These are phyloP conservation scores for Prunus yedoensis DNA, from an alignment of 331 rosid genomes.

Conservation along the genomic window DNA sequence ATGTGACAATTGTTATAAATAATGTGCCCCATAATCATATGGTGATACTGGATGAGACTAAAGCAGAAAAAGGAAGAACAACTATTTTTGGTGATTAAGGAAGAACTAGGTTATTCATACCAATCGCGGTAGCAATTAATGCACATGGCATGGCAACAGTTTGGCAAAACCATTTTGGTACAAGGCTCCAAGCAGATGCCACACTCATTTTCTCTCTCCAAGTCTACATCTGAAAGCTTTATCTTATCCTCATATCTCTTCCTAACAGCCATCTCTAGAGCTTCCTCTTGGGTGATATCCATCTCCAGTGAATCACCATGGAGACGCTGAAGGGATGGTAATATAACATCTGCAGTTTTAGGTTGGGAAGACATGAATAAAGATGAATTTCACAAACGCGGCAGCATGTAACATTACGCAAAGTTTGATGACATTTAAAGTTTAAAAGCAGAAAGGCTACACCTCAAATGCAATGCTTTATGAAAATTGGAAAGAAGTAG, in stretches of 20 bases:
- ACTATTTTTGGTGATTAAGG: neutral
- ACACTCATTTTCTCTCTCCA: constrained; percentile 72
- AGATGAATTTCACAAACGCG: constrained; percentile 11
- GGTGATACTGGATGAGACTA: neutral
- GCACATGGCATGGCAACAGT: constrained; percentile 85
- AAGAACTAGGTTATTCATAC: constrained; percentile 29
- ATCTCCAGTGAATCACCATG: constrained; percentile 39
- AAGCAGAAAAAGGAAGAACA: neutral
- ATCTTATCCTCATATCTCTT: constrained; percentile 38
- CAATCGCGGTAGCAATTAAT: constrained; percentile 70
- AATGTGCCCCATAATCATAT: neutral
- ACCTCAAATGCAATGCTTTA: neutral
- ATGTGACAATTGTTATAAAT: neutral
- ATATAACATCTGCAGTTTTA: constrained; percentile 60
- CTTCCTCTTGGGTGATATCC: constrained; percentile 38
- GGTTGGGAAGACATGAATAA: constrained; percentile 12
- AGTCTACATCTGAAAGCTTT: constrained; percentile 34
- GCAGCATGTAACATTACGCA: neutral
- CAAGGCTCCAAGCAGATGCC: constrained; percentile 80
- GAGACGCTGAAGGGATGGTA: constrained; percentile 73
- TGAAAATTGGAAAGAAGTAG: neutral
- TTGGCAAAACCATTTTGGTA: constrained; percentile 73
- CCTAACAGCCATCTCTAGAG: constrained; percentile 26
- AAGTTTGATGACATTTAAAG: neutral
- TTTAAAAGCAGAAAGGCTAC: neutral